phyloP scores from a whole-genome alignment of 2,329 filamentous ascomycete species.

The Cladosporium sp. region DNA sequence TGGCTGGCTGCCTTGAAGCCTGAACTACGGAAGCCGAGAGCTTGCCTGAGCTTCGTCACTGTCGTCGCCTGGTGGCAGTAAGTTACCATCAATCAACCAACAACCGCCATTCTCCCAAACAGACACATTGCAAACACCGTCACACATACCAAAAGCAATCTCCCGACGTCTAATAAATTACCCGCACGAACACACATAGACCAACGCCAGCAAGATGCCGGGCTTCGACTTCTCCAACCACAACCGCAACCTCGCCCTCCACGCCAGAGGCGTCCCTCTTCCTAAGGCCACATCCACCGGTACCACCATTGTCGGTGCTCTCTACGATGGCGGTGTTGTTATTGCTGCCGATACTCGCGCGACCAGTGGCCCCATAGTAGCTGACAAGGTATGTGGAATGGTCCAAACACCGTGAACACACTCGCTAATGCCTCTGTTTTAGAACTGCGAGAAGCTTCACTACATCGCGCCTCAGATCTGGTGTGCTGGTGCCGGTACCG shows the following conservation, averaged over 20 bases:
- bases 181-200: neutral
- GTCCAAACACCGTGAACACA: neutral
- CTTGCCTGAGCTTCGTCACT: slow-evolving; percentile 9
- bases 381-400: slow-evolving; percentile 71
- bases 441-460: slow-evolving; percentile 99
- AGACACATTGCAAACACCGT: neutral
- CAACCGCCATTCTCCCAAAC: neutral
- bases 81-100: neutral
- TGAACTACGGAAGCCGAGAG: neutral
- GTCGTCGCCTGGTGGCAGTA: neutral
- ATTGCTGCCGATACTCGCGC: slow-evolving; percentile 98
- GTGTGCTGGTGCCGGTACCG: slow-evolving; percentile 97
- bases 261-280: slow-evolving; percentile 87
- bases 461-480: slow-evolving; percentile 98
- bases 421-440: slow-evolving; percentile 9
- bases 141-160: too few relatives aligned
- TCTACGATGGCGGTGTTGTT: slow-evolving; percentile 94
- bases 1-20: neutral
- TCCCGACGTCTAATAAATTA: neutral
- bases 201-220: slow-evolving; percentile 58
- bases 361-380: slow-evolving; percentile 94
- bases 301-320: slow-evolving; percentile 96
- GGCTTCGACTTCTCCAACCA: slow-evolving; percentile 99
- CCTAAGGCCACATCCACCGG: slow-evolving; percentile 98
- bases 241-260: slow-evolving; percentile 95